Conservation (phyloP, 1,284 basidiomycete species). For the Macrocybe sp. region DNA sequence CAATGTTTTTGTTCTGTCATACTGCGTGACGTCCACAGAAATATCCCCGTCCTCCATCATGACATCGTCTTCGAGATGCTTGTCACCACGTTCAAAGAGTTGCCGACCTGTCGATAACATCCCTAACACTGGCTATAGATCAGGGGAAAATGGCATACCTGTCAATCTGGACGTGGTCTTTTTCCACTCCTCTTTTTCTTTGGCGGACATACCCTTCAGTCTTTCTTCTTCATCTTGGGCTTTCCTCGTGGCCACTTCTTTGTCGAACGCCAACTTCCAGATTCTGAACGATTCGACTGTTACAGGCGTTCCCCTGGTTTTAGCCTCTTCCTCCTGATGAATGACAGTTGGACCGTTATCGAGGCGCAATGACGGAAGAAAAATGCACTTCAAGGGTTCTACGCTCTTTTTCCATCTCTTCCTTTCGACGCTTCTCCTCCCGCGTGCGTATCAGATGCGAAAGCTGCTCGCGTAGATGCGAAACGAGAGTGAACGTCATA, state of each 20-base stretch:
- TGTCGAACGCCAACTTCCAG: constrained; percentile 81
- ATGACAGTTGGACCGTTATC: not conserved
- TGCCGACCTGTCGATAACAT: constrained; percentile 64
- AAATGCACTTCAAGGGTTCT: constrained; percentile 66
- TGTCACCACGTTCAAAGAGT: constrained; percentile 78
- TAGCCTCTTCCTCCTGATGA: constrained; percentile 77
- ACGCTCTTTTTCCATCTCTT: constrained; percentile 69
- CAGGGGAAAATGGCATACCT: constrained; percentile 43
- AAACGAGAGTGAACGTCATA: constrained; percentile 95
- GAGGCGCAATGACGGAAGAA: not conserved
- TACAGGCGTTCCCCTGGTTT: constrained; percentile 87
- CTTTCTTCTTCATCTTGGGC: constrained; percentile 78
- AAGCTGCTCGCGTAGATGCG: constrained; percentile 80
- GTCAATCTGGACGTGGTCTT: constrained; percentile 58
- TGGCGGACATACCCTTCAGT: constrained; percentile 69
- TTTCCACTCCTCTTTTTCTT: constrained; percentile 88
- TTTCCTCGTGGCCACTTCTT: constrained; percentile 57
- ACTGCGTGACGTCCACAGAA: constrained; percentile 85
- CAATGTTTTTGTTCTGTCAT: constrained; percentile 59
- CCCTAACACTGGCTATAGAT: constrained; percentile 6
- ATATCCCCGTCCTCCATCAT: constrained; percentile 79
- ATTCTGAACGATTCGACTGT: constrained; percentile 75
- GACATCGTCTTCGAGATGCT: constrained; percentile 70
- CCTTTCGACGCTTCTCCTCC: constrained; percentile 50
- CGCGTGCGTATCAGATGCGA: constrained; percentile 59